A percentile compares a stretch with the other conserved stretches of the same genome.
These are phyloP conservation scores for Sporothrix luriei DNA, from an alignment of 2,329 filamentous ascomycete species.

Conservation along the genomic window DNA sequence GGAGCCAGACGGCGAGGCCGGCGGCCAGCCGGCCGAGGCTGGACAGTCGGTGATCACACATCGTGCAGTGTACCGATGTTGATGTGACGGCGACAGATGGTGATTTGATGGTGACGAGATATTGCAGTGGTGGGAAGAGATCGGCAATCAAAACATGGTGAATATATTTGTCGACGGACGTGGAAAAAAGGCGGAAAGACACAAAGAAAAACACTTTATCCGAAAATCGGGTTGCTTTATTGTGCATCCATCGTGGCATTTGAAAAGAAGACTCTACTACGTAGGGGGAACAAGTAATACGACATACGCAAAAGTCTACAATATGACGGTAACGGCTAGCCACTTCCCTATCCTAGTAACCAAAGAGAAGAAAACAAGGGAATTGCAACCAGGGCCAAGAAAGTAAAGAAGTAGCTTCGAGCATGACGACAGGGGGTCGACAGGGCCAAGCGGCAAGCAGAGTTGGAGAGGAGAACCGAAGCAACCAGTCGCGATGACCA, in stretches of 20 bases:
- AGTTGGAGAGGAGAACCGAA: neutral
- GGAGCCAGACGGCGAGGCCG: constrained; percentile 34
- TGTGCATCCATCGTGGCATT: neutral
- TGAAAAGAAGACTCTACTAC: neutral
- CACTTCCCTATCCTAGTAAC: constrained; percentile 22
- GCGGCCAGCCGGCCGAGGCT: constrained; percentile 32
- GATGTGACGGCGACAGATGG: neutral
- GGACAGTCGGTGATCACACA: neutral
- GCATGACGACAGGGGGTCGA: constrained; percentile 26
- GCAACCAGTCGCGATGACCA: constrained; percentile 21
- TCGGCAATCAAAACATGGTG: too few relatives aligned
- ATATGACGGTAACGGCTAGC: neutral
- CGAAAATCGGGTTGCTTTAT: neutral
- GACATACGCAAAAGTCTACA: neutral
- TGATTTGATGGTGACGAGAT: too few relatives aligned
- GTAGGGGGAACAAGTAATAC: neutral
- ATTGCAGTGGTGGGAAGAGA: too few relatives aligned
- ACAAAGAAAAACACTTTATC: neutral
- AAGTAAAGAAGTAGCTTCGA: neutral
- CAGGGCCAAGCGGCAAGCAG: neutral
- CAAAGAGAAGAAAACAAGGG: neutral
- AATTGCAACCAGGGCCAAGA: constrained; percentile 13
- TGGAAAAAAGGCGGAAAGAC: neutral
- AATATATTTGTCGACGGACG: neutral
- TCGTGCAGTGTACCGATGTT: neutral